phyloP scores from a whole-genome alignment of 768 basidiomycete genomes.

The Boletus rufocinnamomeus region DNA sequence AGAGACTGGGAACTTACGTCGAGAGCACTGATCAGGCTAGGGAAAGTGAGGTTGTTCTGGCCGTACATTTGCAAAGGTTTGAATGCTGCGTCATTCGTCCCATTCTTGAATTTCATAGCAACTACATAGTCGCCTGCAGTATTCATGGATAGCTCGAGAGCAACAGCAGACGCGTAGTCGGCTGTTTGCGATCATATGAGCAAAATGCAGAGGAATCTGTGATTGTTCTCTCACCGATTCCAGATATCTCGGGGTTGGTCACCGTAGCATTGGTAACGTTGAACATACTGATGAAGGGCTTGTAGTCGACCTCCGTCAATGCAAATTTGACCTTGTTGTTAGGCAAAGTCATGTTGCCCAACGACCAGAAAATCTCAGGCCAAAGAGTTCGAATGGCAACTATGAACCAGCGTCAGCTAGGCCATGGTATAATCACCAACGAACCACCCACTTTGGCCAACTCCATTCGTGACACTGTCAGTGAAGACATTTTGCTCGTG shows the following conservation, averaged over 20 bases:
- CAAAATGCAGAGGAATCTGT: neutral
- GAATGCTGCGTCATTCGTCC: slow-evolving; percentile 56
- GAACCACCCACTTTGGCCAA: slow-evolving; percentile 70
- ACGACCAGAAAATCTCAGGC: slow-evolving; percentile 66
- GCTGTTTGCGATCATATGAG: slow-evolving; percentile 42
- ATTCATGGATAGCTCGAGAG: slow-evolving; percentile 65
- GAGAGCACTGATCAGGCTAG: slow-evolving; percentile 19
- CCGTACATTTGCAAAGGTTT: slow-evolving; percentile 69
- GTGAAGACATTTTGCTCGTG: slow-evolving; percentile 79
- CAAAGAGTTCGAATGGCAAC: slow-evolving; percentile 81
- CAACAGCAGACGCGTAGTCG: slow-evolving; percentile 70
- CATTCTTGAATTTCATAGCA: slow-evolving; percentile 83
- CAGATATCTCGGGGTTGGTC: slow-evolving; percentile 61
- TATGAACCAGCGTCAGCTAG: slow-evolving; percentile 31
- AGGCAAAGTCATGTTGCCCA: slow-evolving; percentile 77
- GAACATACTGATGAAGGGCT: slow-evolving; percentile 87
- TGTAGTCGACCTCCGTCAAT: slow-evolving; percentile 78
- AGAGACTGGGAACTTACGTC: slow-evolving; percentile 14
- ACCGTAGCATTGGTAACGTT: slow-evolving; percentile 66
- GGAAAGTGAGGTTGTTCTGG: slow-evolving; percentile 24
- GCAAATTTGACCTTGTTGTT: slow-evolving; percentile 76
- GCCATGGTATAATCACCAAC: neutral
- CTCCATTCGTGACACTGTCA: slow-evolving; percentile 51
- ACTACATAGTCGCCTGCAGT: slow-evolving; percentile 68
- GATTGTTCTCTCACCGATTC: slow-evolving; percentile 54